phyloP scores from a whole-genome alignment of 1,139 yeast species.

The Kodamaea sp. region DNA sequence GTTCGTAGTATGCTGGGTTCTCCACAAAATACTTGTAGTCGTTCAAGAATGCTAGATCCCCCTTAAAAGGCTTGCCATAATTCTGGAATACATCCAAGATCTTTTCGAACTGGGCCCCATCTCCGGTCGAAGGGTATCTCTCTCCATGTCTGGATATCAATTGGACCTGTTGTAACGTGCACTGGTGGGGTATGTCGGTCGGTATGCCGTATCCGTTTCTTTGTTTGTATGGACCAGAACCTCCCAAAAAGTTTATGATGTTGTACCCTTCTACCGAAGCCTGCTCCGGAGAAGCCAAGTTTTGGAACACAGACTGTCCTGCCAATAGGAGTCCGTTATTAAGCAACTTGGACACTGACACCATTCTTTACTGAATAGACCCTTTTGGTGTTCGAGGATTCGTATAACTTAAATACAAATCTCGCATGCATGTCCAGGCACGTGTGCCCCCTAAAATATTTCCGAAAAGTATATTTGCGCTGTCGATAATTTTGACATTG shows the following conservation, averaged over 20 bases:
- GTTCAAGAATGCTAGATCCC: conserved; percentile 13
- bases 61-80: conserved; percentile 18
- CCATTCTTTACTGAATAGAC: conserved; percentile 21
- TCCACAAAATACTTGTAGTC: conserved; percentile 15
- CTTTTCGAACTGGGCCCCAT: conserved; percentile 24
- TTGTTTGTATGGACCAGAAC: conserved; percentile 41
- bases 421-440: background rate
- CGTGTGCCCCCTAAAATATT: background rate
- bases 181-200: conserved; percentile 32
- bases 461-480: too few species aligned
- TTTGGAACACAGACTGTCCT: conserved; percentile 11
- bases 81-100: conserved; percentile 23
- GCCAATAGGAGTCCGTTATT: conserved; percentile 30
- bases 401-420: background rate
- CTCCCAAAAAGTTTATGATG: conserved; percentile 33
- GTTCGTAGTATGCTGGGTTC: conserved; percentile 15
- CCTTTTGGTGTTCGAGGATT: background rate
- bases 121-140: conserved; percentile 32
- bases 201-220: conserved; percentile 36
- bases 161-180: conserved; percentile 38
- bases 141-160: conserved; percentile 40
- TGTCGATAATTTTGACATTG: too few species aligned
- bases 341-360: conserved; percentile 29
- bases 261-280: conserved; percentile 34
- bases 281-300: conserved; percentile 30